phyloP scores from a whole-genome alignment of 257 asterid species.

The Echites panduratus region DNA sequence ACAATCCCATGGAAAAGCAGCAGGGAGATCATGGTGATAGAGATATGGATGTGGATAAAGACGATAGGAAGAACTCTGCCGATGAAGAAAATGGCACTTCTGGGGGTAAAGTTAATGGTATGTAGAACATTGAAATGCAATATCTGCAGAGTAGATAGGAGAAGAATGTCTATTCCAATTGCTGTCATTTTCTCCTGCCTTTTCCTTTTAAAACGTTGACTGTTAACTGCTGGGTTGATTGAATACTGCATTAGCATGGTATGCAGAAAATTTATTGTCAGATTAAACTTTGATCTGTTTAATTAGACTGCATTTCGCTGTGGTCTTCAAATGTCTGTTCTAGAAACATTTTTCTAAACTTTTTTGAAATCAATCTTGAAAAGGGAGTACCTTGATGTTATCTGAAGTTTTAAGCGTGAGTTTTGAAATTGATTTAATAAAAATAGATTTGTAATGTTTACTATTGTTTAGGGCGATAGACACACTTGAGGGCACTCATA shows the following conservation, averaged over 20 bases:
- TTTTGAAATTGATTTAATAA: background rate
- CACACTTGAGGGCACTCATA: too few relatives aligned
- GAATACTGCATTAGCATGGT: background rate
- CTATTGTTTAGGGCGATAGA: too few relatives aligned
- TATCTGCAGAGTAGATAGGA: background rate
- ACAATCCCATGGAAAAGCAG: constrained; percentile 16
- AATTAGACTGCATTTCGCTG: background rate
- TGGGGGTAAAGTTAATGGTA: constrained; percentile 14
- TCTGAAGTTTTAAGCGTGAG: background rate
- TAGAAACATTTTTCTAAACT: background rate
- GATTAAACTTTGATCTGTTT: background rate
- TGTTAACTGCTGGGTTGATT: background rate
- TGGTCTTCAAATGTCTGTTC: background rate
- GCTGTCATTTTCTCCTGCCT: background rate
- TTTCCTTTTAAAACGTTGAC: background rate
- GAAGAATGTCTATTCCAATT: background rate
- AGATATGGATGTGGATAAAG: constrained; percentile 10
- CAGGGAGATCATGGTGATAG: constrained; percentile 3
- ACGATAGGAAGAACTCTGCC: constrained; percentile 15
- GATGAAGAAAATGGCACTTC: constrained; percentile 19
- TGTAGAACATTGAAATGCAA: background rate
- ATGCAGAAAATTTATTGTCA: background rate
- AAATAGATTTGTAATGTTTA: background rate
- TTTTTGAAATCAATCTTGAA: background rate
- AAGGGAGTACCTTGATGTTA: background rate